Evolutionary conservation across 352 stramenopile genomes (phyloP).

Genomic region (Globisporangium splendens): DNA sequence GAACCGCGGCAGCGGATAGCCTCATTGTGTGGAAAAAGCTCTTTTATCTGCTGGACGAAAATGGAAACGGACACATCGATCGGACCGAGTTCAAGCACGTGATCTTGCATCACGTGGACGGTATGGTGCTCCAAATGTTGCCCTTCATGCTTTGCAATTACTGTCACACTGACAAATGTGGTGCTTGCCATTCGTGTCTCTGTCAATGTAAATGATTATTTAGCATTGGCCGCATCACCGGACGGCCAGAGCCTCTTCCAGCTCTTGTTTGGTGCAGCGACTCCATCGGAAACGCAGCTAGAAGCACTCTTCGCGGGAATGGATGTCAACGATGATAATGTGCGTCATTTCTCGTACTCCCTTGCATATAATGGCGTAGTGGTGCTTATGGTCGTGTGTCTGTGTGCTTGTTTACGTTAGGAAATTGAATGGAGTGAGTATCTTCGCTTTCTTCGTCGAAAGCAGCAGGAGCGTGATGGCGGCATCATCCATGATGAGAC

Average conservation of each 20-base stretch:
- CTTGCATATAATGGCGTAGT: neutral
- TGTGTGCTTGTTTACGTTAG: slow-evolving; percentile 12
- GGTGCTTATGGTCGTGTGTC: neutral
- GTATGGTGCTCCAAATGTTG: slow-evolving; percentile 17
- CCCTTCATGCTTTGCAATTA: neutral
- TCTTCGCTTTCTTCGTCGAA: slow-evolving; percentile 37
- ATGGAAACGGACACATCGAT: slow-evolving; percentile 55
- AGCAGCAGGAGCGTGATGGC: slow-evolving; percentile 9
- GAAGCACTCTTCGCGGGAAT: slow-evolving; percentile 42
- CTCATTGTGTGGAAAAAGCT: slow-evolving; percentile 64
- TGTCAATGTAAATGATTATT: no score
- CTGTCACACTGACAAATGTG: neutral
- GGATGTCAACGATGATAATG: slow-evolving; percentile 46
- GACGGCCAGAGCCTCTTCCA: slow-evolving; percentile 43
- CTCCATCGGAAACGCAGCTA: slow-evolving; percentile 14
- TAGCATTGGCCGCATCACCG: slow-evolving; percentile 31
- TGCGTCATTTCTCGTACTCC: slow-evolving; percentile 12
- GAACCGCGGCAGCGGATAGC: slow-evolving; percentile 14
- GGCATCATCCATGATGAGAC: neutral
- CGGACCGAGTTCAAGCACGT: slow-evolving; percentile 49
- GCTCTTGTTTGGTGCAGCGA: slow-evolving; percentile 18
- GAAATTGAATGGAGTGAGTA: slow-evolving; percentile 59
- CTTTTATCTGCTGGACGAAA: slow-evolving; percentile 58
- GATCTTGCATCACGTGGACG: slow-evolving; percentile 33
- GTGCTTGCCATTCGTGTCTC: no score